These are phyloP conservation scores for Gremmenia infestans DNA, from an alignment of 2,329 filamentous ascomycete species.

Conservation along the genomic window DNA sequence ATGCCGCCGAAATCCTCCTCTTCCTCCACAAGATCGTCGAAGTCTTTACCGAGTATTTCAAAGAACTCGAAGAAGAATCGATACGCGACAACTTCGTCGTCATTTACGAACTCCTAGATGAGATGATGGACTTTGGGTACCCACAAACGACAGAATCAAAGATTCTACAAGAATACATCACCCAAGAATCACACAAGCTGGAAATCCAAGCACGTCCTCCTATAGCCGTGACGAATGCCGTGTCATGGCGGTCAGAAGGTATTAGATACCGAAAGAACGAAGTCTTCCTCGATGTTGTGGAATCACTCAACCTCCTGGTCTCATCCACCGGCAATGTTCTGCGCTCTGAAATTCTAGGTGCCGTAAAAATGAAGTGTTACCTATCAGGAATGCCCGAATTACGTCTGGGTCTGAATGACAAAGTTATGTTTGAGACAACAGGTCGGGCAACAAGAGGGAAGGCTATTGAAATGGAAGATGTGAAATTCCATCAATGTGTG, in stretches of 20 bases:
- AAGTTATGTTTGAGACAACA: slow-evolving; percentile 99
- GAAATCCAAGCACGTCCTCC: slow-evolving; percentile 94
- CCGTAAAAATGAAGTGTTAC: slow-evolving; percentile 99
- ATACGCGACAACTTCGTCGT: slow-evolving; percentile 99
- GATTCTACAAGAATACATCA: slow-evolving; percentile 99
- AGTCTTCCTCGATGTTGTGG: slow-evolving; percentile 95
- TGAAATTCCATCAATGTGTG: slow-evolving; percentile 99
- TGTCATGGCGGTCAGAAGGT: slow-evolving; percentile 96
- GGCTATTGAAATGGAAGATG: slow-evolving; percentile 98
- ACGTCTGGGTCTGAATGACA: slow-evolving; percentile 91
- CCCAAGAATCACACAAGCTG: slow-evolving; percentile 97
- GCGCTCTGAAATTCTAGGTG: slow-evolving; percentile 91
- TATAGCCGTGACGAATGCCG: slow-evolving; percentile 96
- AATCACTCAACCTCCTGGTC: slow-evolving; percentile 92
- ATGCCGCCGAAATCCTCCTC: slow-evolving; percentile 95
- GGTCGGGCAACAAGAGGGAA: slow-evolving; percentile 91
- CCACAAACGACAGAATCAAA: slow-evolving; percentile 98
- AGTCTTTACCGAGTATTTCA: slow-evolving; percentile 99
- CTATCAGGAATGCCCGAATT: slow-evolving; percentile 97
- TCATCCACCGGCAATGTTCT: slow-evolving; percentile 92
- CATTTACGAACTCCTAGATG: slow-evolving; percentile 96
- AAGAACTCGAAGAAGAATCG: slow-evolving; percentile 95
- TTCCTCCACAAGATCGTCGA: slow-evolving; percentile 98
- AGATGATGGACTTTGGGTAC: slow-evolving; percentile 99
- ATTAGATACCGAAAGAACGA: slow-evolving; percentile 99